Evolutionary conservation across 352 stramenopile species (phyloP).

Genomic region (Phytophthora brassicae): DNA sequence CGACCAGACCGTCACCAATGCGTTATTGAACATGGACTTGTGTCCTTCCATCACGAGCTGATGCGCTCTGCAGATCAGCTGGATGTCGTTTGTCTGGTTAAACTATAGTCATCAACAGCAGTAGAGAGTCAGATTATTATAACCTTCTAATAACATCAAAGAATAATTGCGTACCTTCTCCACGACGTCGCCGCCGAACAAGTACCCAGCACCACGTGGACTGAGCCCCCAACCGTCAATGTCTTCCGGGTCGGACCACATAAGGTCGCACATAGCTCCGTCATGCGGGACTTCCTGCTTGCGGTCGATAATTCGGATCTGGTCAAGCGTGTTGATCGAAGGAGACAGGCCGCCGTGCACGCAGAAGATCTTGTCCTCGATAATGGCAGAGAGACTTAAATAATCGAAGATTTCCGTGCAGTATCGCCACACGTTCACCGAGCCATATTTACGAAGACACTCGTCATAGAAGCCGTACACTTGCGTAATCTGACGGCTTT

Average conservation of each 20-base stretch:
- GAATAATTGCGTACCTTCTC: conserved; percentile 70
- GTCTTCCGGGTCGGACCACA: conserved; percentile 95
- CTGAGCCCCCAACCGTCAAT: conserved; percentile 98
- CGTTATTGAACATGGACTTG: conserved; percentile 97
- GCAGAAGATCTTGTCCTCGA: conserved; percentile 99
- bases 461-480: conserved; percentile 99
- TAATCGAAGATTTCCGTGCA: conserved; percentile 99
- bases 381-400: conserved; percentile 97
- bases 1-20: conserved; percentile 98
- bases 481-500: conserved; percentile 98
- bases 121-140: too few species aligned
- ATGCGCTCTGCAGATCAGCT: conserved; percentile 98
- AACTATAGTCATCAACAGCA: conserved; percentile 67
- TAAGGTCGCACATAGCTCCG: conserved; percentile 98
- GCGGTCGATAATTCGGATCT: conserved; percentile 93
- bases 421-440: conserved; percentile 99
- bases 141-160: background rate
- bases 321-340: conserved; percentile 90
- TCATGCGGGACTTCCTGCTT: conserved; percentile 99
- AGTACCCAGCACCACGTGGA: conserved; percentile 96
- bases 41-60: conserved; percentile 94
- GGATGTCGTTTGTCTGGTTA: conserved; percentile 98
- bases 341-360: conserved; percentile 98
- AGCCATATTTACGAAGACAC: conserved; percentile 97
- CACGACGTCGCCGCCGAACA: conserved; percentile 98